These are phyloP conservation scores for Bathelium albidoporum DNA, from an alignment of 495 filamentous ascomycete species.

Conservation along the genomic window DNA sequence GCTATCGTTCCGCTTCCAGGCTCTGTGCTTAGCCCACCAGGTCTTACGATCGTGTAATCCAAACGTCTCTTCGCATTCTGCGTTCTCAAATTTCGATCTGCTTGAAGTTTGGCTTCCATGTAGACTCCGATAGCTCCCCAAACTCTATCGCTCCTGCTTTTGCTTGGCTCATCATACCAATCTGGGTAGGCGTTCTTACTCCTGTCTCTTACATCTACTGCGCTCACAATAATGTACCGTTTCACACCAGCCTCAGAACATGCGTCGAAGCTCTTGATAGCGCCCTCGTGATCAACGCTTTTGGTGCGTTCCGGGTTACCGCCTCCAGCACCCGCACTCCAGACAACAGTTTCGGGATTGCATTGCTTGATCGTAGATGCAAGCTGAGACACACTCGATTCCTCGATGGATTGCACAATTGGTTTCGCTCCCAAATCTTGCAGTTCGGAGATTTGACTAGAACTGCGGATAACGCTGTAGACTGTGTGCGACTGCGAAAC, in stretches of 20 bases:
- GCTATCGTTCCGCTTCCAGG: constrained; percentile 20
- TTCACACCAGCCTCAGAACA: constrained; percentile 25
- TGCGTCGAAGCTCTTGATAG: constrained; percentile 28
- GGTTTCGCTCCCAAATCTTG: constrained; percentile 26
- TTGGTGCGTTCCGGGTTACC: constrained; percentile 24
- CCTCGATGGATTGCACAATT: constrained; percentile 29
- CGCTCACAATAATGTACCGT: constrained; percentile 27
- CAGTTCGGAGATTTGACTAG: constrained; percentile 21
- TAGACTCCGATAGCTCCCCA: constrained; percentile 24
- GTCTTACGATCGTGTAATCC: constrained; percentile 30
- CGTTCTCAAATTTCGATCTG: constrained; percentile 25
- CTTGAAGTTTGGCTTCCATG: constrained; percentile 27
- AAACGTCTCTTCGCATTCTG: constrained; percentile 22
- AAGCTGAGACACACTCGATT: constrained; percentile 22
- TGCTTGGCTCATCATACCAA: constrained; percentile 28
- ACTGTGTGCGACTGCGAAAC: constrained; percentile 23
- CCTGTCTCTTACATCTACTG: constrained; percentile 28
- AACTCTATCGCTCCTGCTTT: constrained; percentile 17
- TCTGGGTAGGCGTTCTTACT: constrained; percentile 20
- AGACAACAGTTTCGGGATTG: constrained; percentile 22
- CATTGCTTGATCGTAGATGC: constrained; percentile 16
- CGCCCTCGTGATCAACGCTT: constrained; percentile 28
- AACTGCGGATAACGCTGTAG: constrained; percentile 27
- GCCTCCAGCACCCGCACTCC: constrained; percentile 26
- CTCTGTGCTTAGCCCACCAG: constrained; percentile 21